These are phyloP conservation scores for Suhomyces sp. DNA, from an alignment of 805 yeast genomes.

Conservation along the genomic window DNA sequence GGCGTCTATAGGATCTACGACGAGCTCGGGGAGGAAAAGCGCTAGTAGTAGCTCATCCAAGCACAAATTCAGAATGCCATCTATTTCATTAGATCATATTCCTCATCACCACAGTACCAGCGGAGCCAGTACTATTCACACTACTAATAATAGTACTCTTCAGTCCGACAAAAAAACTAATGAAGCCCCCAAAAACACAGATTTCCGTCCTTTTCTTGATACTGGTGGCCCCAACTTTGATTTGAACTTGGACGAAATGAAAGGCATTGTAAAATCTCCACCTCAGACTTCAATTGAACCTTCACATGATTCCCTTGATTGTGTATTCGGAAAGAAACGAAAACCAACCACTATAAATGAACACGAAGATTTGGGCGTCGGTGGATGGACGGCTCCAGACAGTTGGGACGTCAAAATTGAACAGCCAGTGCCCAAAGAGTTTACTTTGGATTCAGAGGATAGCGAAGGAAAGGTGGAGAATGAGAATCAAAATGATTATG, in stretches of 20 bases:
- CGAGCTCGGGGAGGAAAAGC: slow-evolving; percentile 11
- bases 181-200: background rate
- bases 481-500: slow-evolving; percentile 7
- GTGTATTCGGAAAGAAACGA: background rate
- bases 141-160: background rate
- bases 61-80: slow-evolving; percentile 38
- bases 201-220: background rate
- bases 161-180: background rate
- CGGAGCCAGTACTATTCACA: slow-evolving; percentile 5
- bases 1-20: slow-evolving; percentile 8
- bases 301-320: background rate
- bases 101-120: slow-evolving; percentile 6
- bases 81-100: slow-evolving; percentile 29
- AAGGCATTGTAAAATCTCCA: slow-evolving; percentile 44
- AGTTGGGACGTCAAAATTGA: slow-evolving; percentile 46
- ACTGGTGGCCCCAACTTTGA: slow-evolving; percentile 36
- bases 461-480: slow-evolving; percentile 9
- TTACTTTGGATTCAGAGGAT: slow-evolving; percentile 15
- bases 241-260: slow-evolving; percentile 49
- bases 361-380: slow-evolving; percentile 8
- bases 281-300: background rate
- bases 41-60: slow-evolving; percentile 21
- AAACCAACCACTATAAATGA: slow-evolving; percentile 3
- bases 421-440: slow-evolving; percentile 2
- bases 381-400: slow-evolving; percentile 46